Evolutionary conservation across 2,329 filamentous ascomycete species (phyloP), one percentile per base, ranked within the genome.

Genomic region (Exophiala bonariae): DNA sequence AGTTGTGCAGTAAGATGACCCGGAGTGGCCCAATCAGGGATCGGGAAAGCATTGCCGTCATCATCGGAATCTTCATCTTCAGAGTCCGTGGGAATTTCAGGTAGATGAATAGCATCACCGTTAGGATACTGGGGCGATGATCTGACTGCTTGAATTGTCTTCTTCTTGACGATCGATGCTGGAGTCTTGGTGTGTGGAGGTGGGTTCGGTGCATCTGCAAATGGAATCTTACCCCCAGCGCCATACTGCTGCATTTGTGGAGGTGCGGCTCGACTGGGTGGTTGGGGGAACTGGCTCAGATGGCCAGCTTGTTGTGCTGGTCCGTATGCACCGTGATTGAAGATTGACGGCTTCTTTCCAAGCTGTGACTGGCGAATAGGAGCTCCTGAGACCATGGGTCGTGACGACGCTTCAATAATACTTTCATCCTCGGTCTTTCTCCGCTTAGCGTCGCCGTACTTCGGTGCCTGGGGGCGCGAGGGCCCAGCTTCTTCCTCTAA

Each of bases 71-170:
- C 87, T 39, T 92, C 87, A 49, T 95, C 89, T 61, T 96, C 91
- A 22, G 89, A 90, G 64, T 99, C 95, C 1, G 93, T 97, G 55
- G 90, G 83, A 59, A 99, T 97, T 59, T 99, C 93, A 0, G 93
- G 92, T 3, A 99, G 81, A 57, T 93, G 86, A 61, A 99, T 96
- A 41, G 80, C 81, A 49, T 99, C 93, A 51, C 91, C 89, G 59
- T 89, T 92, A 52, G 86, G 87, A 70, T 95, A 95, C 42, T 88
- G 82, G 14, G 55, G 53, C 1, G 90, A 95, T 22, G 87, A 85
- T 56, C 82, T 79, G 14, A 79, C 59, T 3, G 60, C 59, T 20
- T 63, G 59, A 20, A 58, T 54, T 20, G 49, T 54, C 31, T 55
- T 52, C 13, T 55, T 50, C 36, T 57, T 55, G 43, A 61, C 57